phyloP scores from a whole-genome alignment of 2,329 filamentous ascomycete genomes.

The Dothideomycetes sp. region DNA sequence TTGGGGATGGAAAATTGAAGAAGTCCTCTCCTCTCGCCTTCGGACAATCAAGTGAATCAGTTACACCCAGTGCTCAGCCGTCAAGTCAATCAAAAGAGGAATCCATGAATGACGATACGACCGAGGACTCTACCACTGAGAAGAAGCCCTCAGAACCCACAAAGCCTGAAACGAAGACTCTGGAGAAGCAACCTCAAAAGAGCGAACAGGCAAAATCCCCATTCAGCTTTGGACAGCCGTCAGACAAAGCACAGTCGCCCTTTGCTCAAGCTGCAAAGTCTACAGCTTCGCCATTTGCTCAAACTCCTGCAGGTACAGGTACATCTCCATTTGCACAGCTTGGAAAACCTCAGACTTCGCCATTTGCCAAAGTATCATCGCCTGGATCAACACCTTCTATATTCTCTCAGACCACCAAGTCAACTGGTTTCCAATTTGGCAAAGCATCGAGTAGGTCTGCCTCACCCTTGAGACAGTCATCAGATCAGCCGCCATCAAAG shows the following conservation, averaged over 20 bases:
- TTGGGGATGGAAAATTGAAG: constrained; percentile 28
- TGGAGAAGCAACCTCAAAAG: background rate
- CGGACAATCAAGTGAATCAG: constrained; percentile 13
- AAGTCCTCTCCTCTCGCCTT: constrained; percentile 20
- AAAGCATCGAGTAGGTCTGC: constrained; percentile 15
- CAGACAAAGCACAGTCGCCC: constrained; percentile 1
- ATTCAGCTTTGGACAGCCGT: constrained; percentile 1
- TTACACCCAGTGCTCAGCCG: constrained; percentile 14
- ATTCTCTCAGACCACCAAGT: constrained; percentile 3
- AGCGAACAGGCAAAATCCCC: background rate
- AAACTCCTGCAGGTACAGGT: constrained; percentile 1
- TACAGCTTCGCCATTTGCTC: background rate
- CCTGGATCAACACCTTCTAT: background rate
- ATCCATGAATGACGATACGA: constrained; percentile 17
- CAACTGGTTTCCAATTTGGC: constrained; percentile 14
- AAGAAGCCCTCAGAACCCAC: too few species aligned
- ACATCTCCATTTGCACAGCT: constrained; percentile 6
- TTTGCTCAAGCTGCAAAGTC: background rate
- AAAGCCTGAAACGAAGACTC: background rate
- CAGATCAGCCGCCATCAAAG: constrained; percentile 19
- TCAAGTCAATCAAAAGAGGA: constrained; percentile 22
- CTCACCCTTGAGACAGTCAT: constrained; percentile 13
- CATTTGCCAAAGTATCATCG: constrained; percentile 1
- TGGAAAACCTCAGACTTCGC: constrained; percentile 5
- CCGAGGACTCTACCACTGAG: constrained; percentile 1